A percentile compares a stretch with the other conserved stretches of the same genome.
phyloP scores from a whole-genome alignment of 441 rosid genomes.

The Arabidopsis lyrata region DNA sequence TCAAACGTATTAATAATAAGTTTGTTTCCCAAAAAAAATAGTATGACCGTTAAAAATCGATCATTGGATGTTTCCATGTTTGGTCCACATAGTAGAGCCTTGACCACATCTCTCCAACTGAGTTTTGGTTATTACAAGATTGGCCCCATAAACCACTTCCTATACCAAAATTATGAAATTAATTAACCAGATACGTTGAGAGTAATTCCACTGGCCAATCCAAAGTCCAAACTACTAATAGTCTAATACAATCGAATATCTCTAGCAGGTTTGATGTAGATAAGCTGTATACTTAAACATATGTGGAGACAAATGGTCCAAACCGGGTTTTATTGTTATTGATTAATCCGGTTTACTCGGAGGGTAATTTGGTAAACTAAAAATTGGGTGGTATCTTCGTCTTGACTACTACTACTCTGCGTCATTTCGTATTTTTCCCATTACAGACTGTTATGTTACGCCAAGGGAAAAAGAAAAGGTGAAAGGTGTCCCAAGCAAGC shows the following conservation, averaged over 20 bases:
- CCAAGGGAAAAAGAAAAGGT: not conserved
- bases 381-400: slow-evolving; percentile 13
- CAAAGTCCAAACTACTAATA: not conserved
- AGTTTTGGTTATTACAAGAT: slow-evolving; percentile 11
- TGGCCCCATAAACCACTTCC: slow-evolving; percentile 26
- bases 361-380: slow-evolving; percentile 33
- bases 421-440: slow-evolving; percentile 31
- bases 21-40: slow-evolving; percentile 20
- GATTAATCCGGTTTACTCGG: not conserved
- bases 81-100: slow-evolving; percentile 43
- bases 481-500: slow-evolving; percentile 40
- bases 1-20: slow-evolving; percentile 21
- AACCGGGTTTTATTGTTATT: slow-evolving; percentile 7
- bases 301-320: not conserved
- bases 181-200: not conserved
- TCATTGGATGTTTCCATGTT: slow-evolving; percentile 39
- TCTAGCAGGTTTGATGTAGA: not conserved
- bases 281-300: too few relatives aligned
- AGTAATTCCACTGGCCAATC: not conserved
- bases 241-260: not conserved
- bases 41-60: slow-evolving; percentile 40
- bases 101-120: slow-evolving; percentile 39
- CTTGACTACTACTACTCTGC: slow-evolving; percentile 25
- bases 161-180: slow-evolving; percentile 16
- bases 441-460: slow-evolving; percentile 50